Base-by-base conservation (phyloP, 2,329 filamentous ascomycete genomes). In the Aspergillus hiratsukae region DNA sequence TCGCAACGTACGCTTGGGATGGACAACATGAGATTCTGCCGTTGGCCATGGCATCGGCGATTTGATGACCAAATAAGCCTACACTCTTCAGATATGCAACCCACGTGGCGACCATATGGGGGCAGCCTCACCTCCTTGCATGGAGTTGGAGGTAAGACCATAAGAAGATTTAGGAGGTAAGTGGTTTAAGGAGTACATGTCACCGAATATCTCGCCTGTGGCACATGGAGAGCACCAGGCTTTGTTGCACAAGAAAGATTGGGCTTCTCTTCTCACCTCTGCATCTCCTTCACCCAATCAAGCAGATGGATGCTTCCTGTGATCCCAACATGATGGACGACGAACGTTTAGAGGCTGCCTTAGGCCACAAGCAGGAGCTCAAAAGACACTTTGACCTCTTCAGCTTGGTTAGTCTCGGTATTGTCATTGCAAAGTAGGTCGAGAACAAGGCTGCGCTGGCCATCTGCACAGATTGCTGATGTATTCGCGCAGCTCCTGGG, bases 361-460 rank as follows among this genome's bases (percentile, higher is more conserved):
- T 70, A n/a, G 83, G 83, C 1, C 82, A 86, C 64, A 76, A 75
- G 59, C 83, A 85, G 65, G 82, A 86, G 64, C 70, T 86, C 28
- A 76, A 77, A 51, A 75, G 83, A n/a, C 81, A 85, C 59, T 86
- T 85, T 62, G 76, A 80, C 17, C 69, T 85, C 2, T 65, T 83
- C 48, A 79, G 78, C 28, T 75, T 85, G 46, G 80, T 81, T n/a
- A 82, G 82, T 35, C 73, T 82, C 52, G 82, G 82, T 0, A 70
- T 85, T 52, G 82, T 81, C 5, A 80, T 84, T 54, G 82, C 66
- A 31, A 69, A 68, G 66, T 67, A 52, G 23, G 67, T 59, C 28
- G 6, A 11, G 17, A 10, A 45, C 40, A 10, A 27, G 7, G 19
- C 3, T 25, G 31, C 3, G 19, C 3, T 25, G 31, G 37, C 23